Conservation (phyloP, 179 eudicot genomes). For the Silene coronaria region DNA sequence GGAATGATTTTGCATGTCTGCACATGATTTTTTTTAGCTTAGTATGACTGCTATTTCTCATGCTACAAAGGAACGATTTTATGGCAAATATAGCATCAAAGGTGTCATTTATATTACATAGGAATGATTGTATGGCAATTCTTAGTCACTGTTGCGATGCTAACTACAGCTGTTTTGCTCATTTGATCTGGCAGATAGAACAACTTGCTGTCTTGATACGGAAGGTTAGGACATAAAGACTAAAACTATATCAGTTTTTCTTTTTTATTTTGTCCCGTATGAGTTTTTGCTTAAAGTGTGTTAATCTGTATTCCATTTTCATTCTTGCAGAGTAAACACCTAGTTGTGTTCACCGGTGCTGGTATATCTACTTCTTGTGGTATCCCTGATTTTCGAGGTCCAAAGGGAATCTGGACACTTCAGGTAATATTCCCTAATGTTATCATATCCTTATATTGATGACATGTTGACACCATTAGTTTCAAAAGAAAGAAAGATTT, state of each 20-base stretch:
- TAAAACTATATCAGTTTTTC: neutral
- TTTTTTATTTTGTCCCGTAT: neutral
- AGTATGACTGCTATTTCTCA: neutral
- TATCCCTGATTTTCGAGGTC: slow-evolving; percentile 98
- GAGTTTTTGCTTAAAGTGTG: neutral
- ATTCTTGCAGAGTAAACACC: slow-evolving; percentile 78
- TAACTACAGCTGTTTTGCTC: slow-evolving; percentile 16
- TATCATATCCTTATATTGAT: slow-evolving; percentile 3
- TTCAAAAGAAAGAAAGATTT: neutral
- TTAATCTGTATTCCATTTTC: slow-evolving; percentile 10
- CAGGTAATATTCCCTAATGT: slow-evolving; percentile 42
- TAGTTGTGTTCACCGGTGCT: slow-evolving; percentile 95
- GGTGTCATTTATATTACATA: neutral
- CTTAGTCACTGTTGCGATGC: slow-evolving; percentile 1
- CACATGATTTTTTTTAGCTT: neutral
- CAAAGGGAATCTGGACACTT: slow-evolving; percentile 97
- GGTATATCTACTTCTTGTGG: slow-evolving; percentile 99
- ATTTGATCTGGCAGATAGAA: slow-evolving; percentile 54
- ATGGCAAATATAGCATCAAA: neutral
- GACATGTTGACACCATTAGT: neutral
- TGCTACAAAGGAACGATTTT: neutral
- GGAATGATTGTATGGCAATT: neutral
- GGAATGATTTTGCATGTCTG: too few relatives aligned
- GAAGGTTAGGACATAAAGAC: slow-evolving; percentile 46
- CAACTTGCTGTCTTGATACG: slow-evolving; percentile 67